These are phyloP conservation scores for Porphyrellus cyaneotinctus DNA, from an alignment of 768 basidiomycete genomes.

Conservation along the genomic window DNA sequence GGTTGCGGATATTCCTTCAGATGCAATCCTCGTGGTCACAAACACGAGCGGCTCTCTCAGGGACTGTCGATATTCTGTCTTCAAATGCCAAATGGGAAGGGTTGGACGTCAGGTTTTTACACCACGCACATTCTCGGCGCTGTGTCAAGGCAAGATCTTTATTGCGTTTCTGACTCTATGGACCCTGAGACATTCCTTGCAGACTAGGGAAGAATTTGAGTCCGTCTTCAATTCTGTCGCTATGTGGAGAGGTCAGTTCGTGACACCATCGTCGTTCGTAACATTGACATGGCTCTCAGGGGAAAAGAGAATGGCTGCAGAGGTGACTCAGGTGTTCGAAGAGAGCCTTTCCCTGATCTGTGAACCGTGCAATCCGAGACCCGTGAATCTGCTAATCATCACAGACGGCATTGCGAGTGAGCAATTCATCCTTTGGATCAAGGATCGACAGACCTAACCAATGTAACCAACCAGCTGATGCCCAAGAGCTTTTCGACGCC, in stretches of 20 bases:
- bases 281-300: constrained; percentile 2
- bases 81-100: constrained; percentile 16
- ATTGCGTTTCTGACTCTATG: too few species aligned
- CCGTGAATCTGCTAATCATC: constrained; percentile 16
- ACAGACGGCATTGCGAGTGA: constrained; percentile 21
- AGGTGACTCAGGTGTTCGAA: constrained; percentile 17
- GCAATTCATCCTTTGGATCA: neutral
- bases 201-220: constrained; percentile 19
- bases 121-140: constrained; percentile 2
- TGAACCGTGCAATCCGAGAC: constrained; percentile 2
- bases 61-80: constrained; percentile 9
- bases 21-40: constrained; percentile 23
- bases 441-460: neutral
- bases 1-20: neutral
- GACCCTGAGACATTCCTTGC: neutral
- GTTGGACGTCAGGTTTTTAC: constrained; percentile 16
- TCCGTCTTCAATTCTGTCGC: constrained; percentile 17
- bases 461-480: constrained; percentile 8
- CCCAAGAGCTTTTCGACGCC: constrained; percentile 8
- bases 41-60: constrained; percentile 17
- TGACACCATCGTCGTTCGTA: neutral
- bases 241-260: constrained; percentile 16
- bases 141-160: constrained; percentile 9
- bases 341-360: constrained; percentile 8
- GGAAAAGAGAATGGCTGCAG: constrained; percentile 16